These are phyloP conservation scores for Arachnomyces sp. DNA, from an alignment of 2,329 filamentous ascomycete genomes.

Conservation along the genomic window DNA sequence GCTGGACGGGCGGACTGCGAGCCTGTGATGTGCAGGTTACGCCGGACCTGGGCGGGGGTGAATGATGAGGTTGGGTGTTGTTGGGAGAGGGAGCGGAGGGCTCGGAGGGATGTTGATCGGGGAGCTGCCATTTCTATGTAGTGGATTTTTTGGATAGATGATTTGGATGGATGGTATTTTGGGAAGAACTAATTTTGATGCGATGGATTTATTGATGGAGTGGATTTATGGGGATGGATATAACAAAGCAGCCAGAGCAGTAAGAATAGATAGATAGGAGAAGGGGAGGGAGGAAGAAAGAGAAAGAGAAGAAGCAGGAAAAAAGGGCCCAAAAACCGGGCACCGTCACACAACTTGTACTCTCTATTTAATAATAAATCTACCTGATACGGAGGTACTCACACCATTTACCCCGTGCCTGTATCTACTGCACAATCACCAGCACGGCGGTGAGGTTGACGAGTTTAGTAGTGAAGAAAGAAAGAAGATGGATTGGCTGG, in stretches of 20 bases:
- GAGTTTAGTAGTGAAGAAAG: no score
- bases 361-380: no score
- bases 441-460: no score
- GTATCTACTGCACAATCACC: no score
- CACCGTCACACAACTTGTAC: no score
- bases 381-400: no score
- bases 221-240: background rate
- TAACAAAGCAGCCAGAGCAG: slow-evolving; percentile 2
- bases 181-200: no score
- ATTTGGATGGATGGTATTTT: no score
- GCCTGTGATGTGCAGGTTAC: slow-evolving; percentile 53
- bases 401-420: no score
- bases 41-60: slow-evolving; percentile 25
- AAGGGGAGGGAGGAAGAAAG: slow-evolving; percentile 2
- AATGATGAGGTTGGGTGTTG: slow-evolving; percentile 20
- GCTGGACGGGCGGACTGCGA: slow-evolving; percentile 46
- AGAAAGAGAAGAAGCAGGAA: slow-evolving; percentile 7
- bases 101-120: slow-evolving; percentile 37
- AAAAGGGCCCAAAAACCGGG: background rate
- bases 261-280: slow-evolving; percentile 1
- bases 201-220: no score
- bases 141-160: background rate
- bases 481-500: no score
- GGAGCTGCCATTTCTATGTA: slow-evolving; percentile 36
- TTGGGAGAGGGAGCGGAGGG: slow-evolving; percentile 35